Conservation (phyloP, 495 filamentous ascomycete species). For the Amorphotheca resinae region DNA sequence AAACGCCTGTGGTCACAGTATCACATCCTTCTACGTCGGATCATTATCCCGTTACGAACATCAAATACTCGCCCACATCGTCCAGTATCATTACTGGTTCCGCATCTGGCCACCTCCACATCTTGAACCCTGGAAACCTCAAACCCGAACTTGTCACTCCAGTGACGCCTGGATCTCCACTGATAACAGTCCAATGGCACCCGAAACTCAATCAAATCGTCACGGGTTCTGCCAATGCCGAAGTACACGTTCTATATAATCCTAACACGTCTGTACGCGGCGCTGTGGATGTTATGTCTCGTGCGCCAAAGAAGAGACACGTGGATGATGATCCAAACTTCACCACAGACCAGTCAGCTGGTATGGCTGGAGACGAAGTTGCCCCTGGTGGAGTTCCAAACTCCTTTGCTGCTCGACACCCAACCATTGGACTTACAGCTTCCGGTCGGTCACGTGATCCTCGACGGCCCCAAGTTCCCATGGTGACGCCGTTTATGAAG, state of each 20-base stretch:
- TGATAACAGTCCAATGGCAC: conserved; percentile 85
- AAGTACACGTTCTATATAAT: conserved; percentile 83
- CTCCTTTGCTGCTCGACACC: conserved; percentile 52
- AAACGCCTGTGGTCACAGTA: conserved; percentile 67
- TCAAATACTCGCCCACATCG: conserved; percentile 74
- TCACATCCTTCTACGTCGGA: conserved; percentile 69
- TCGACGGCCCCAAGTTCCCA: conserved; percentile 66
- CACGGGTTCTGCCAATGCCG: conserved; percentile 80
- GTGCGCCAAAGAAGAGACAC: conserved; percentile 86
- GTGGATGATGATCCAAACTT: conserved; percentile 82
- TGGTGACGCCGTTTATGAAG: conserved; percentile 83
- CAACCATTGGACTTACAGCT: conserved; percentile 59
- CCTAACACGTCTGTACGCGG: conserved; percentile 69
- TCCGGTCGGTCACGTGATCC: conserved; percentile 73
- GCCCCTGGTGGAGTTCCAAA: conserved; percentile 46
- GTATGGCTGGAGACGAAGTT: conserved; percentile 72
- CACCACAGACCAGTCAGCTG: conserved; percentile 67
- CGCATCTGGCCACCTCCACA: conserved; percentile 72
- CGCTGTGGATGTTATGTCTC: conserved; percentile 80
- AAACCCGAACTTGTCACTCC: conserved; percentile 72
- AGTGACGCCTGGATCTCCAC: conserved; percentile 67
- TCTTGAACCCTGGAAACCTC: conserved; percentile 84
- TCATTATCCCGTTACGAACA: conserved; percentile 72
- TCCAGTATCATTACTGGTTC: conserved; percentile 83
- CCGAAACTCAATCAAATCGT: conserved; percentile 91